These are phyloP conservation scores for Sclerotinia glacialis DNA, from an alignment of 2,329 filamentous ascomycete species.

Conservation along the genomic window DNA sequence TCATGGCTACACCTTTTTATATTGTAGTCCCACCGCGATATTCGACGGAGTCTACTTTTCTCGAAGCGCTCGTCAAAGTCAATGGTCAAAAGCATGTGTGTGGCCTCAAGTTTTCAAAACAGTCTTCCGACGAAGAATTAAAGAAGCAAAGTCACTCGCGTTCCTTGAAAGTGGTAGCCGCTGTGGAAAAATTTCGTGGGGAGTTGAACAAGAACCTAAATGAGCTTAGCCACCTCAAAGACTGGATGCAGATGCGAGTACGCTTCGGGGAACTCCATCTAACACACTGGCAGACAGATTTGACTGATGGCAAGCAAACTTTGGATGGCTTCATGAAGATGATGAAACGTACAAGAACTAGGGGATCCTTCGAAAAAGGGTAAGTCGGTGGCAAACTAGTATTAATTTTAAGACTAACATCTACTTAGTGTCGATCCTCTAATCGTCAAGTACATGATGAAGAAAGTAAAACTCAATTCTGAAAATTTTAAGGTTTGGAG, in stretches of 20 bases:
- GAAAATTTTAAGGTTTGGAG: conserved; percentile 28
- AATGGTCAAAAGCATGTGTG: conserved; percentile 5
- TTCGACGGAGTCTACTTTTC: conserved; percentile 5
- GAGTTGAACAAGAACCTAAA: conserved; percentile 26
- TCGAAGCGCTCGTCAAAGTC: neutral
- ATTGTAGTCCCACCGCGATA: conserved; percentile 32
- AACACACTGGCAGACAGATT: conserved; percentile 27
- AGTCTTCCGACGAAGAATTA: neutral
- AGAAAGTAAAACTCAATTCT: conserved; percentile 25
- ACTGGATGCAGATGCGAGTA: conserved; percentile 38
- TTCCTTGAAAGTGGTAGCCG: neutral
- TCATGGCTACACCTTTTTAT: conserved; percentile 29
- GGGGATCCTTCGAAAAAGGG: conserved; percentile 34
- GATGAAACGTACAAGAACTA: conserved; percentile 31
- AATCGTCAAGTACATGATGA: conserved; percentile 25
- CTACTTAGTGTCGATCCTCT: conserved; percentile 25
- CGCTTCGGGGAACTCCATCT: conserved; percentile 37
- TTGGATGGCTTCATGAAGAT: conserved; percentile 34
- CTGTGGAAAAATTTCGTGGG: conserved; percentile 22
- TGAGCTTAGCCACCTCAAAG: conserved; percentile 30
- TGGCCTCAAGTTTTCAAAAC: neutral
- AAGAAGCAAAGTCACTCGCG: neutral
- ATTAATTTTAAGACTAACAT: neutral
- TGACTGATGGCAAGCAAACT: conserved; percentile 24
- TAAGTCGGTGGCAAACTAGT: conserved; percentile 26